Evolutionary conservation across 2,329 filamentous ascomycete species (phyloP).

Genomic region (Piedraia hortae): DNA sequence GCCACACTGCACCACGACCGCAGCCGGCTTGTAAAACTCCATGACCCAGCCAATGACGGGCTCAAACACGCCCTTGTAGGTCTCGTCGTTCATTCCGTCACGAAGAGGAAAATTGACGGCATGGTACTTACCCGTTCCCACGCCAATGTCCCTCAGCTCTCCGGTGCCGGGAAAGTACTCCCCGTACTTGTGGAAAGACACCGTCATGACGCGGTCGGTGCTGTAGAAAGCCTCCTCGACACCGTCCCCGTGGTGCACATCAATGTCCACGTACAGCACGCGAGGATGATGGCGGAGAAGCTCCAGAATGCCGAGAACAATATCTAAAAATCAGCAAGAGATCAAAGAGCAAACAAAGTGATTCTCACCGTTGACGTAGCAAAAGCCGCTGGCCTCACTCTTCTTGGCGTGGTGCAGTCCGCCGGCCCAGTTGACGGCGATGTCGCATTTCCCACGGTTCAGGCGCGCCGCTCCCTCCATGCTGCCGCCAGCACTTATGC

Average conservation of each 20-base stretch:
- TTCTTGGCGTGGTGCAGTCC: conserved; percentile 23
- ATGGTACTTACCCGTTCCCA: conserved; percentile 38
- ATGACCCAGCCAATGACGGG: conserved; percentile 39
- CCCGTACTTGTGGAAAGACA: conserved; percentile 46
- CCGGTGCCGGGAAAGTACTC: conserved; percentile 46
- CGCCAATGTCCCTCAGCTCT: conserved; percentile 39
- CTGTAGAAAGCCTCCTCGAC: conserved; percentile 47
- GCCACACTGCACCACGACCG: conserved; percentile 40
- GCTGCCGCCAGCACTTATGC: conserved; percentile 39
- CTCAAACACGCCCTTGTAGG: conserved; percentile 41
- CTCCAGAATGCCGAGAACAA: conserved; percentile 37
- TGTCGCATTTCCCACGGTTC: conserved; percentile 39
- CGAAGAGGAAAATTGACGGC: conserved; percentile 41
- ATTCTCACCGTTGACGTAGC: conserved; percentile 20
- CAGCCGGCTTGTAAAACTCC: conserved; percentile 39
- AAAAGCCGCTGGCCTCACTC: conserved; percentile 21
- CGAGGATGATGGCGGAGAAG: conserved; percentile 34
- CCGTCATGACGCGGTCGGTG: conserved; percentile 43
- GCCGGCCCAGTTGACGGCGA: conserved; percentile 28
- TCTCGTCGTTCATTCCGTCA: conserved; percentile 39
- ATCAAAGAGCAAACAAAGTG: neutral
- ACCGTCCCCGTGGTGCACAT: conserved; percentile 39
- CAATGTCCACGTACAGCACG: conserved; percentile 39
- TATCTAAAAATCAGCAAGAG: conserved; percentile 18
- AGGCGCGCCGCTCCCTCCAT: conserved; percentile 44